phyloP scores from a whole-genome alignment of 257 asterid species.

The Solanum sejunctum region DNA sequence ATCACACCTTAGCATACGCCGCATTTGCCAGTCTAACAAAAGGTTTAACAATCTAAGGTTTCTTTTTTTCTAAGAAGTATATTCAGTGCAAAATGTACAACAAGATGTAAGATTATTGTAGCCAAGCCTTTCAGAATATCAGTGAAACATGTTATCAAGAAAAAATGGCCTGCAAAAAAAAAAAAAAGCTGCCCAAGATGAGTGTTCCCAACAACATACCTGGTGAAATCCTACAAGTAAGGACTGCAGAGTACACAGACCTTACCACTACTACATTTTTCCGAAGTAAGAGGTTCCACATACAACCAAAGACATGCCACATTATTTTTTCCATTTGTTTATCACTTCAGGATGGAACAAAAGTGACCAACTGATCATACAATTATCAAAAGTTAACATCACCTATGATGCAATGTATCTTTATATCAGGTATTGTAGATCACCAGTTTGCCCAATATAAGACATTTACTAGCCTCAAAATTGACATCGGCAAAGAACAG shows the following conservation, averaged over 20 bases:
- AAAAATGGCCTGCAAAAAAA: too few relatives aligned
- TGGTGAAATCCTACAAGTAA: too few relatives aligned
- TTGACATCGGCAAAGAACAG: neutral
- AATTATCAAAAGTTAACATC: neutral
- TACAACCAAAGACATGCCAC: neutral
- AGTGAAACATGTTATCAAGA: too few relatives aligned
- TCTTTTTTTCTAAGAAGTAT: neutral
- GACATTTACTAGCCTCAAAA: neutral
- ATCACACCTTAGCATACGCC: too few relatives aligned
- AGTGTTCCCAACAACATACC: too few relatives aligned
- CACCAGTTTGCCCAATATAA: neutral
- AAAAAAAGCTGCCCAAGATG: too few relatives aligned
- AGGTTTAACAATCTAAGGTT: neutral
- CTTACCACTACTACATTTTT: too few relatives aligned
- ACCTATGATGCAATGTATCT: neutral
- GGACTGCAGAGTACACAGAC: too few relatives aligned
- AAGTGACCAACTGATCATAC: neutral
- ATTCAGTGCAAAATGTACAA: neutral
- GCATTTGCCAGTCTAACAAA: neutral
- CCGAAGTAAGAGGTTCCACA: neutral
- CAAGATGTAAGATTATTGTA: neutral
- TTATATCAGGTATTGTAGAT: neutral
- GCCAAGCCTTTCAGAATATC: too few relatives aligned
- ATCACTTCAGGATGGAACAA: neutral
- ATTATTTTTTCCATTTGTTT: neutral